Conservation (phyloP, 257 asterid species). For the Capsicum pubescens region DNA sequence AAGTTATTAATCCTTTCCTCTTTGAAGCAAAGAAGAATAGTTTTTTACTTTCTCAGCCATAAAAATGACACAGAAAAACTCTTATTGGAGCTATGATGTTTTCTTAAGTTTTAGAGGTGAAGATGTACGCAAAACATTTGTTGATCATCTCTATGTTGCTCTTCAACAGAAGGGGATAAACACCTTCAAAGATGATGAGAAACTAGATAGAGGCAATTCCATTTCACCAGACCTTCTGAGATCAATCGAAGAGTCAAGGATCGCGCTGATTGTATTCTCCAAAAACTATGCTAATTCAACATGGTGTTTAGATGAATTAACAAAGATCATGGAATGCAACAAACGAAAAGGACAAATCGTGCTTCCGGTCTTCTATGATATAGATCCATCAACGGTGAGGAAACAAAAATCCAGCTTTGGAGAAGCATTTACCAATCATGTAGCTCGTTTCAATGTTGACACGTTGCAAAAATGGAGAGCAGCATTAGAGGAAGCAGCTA, state of each 20-base stretch:
- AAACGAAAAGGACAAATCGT: not conserved
- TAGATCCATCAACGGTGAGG: not conserved
- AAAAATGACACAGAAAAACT: too few species aligned
- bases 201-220: not conserved
- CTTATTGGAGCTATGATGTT: not conserved
- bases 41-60: too few species aligned
- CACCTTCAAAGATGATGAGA: not conserved
- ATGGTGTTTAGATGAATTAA: not conserved
- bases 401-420: not conserved
- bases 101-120: constrained; percentile 3
- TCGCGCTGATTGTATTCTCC: not conserved
- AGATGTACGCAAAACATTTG: not conserved
- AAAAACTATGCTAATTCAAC: not conserved
- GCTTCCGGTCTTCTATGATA: not conserved
- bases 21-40: too few species aligned
- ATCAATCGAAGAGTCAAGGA: not conserved
- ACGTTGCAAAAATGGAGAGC: not conserved
- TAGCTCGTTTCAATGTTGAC: not conserved
- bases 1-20: too few species aligned
- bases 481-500: not conserved
- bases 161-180: not conserved
- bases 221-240: not conserved
- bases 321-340: not conserved
- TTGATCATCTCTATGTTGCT: not conserved
- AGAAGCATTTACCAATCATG: not conserved